Evolutionary conservation across 1,139 yeast genomes (phyloP).

Genomic region (Pichia sp.): DNA sequence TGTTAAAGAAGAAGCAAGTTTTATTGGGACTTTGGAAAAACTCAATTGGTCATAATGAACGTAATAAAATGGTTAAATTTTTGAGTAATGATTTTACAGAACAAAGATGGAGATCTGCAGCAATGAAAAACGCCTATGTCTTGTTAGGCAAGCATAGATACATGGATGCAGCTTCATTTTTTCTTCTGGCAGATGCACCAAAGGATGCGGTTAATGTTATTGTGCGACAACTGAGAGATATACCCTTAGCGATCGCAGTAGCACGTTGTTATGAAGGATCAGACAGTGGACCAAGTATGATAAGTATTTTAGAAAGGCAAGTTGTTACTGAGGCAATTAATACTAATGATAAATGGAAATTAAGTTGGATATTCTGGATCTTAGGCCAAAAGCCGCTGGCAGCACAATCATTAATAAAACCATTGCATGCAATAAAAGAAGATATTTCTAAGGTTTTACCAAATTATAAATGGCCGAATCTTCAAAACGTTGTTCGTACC

Average conservation of each 20-base stretch:
- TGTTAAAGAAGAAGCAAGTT: slow-evolving; percentile 70
- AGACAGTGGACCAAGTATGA: slow-evolving; percentile 49
- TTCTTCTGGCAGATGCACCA: slow-evolving; percentile 70
- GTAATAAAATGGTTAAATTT: slow-evolving; percentile 71
- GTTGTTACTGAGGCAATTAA: slow-evolving; percentile 53
- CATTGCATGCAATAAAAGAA: slow-evolving; percentile 43
- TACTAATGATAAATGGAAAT: slow-evolving; percentile 73
- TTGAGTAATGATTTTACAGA: slow-evolving; percentile 68
- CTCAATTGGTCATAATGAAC: slow-evolving; percentile 71
- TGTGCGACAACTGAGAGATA: slow-evolving; percentile 58
- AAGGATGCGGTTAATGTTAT: slow-evolving; percentile 74
- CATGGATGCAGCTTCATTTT: slow-evolving; percentile 84
- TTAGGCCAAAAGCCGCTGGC: slow-evolving; percentile 46
- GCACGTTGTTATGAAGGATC: slow-evolving; percentile 62
- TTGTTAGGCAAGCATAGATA: slow-evolving; percentile 81
- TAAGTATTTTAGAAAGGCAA: slow-evolving; percentile 43
- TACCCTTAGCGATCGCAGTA: slow-evolving; percentile 70
- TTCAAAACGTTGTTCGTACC: slow-evolving; percentile 36
- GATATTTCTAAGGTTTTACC: slow-evolving; percentile 29
- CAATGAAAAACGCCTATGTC: slow-evolving; percentile 88
- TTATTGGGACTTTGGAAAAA: slow-evolving; percentile 78
- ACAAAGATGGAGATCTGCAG: slow-evolving; percentile 79
- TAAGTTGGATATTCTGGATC: slow-evolving; percentile 79
- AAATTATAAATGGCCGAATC: slow-evolving; percentile 20
- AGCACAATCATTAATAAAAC: slow-evolving; percentile 57